These are phyloP conservation scores for Aspergillus ustus DNA, from an alignment of 2,329 filamentous ascomycete species.

Conservation along the genomic window DNA sequence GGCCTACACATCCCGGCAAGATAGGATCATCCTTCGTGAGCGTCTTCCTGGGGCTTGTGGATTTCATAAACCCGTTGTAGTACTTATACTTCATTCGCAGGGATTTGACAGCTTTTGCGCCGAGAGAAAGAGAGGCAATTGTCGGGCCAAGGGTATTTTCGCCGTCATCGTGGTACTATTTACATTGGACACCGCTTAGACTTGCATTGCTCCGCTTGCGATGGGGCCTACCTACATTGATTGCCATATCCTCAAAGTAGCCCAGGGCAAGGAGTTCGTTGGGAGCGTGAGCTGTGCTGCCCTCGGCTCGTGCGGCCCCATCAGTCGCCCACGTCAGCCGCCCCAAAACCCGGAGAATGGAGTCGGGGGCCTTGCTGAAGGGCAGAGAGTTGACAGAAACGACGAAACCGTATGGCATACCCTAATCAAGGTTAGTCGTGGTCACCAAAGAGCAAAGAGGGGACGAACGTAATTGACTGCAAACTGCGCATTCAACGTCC, in stretches of 20 bases:
- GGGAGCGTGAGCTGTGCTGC: slow-evolving; percentile 44
- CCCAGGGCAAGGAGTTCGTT: slow-evolving; percentile 62
- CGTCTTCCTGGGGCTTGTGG: slow-evolving; percentile 8
- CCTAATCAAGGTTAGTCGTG: slow-evolving; percentile 37
- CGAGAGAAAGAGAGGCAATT: slow-evolving; percentile 60
- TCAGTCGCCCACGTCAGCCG: slow-evolving; percentile 60
- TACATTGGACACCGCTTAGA: neutral
- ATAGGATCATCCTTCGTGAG: slow-evolving; percentile 36
- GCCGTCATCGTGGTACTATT: slow-evolving; percentile 63
- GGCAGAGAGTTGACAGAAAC: slow-evolving; percentile 52
- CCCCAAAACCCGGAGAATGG: slow-evolving; percentile 52
- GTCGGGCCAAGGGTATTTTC: slow-evolving; percentile 60
- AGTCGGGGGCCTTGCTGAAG: slow-evolving; percentile 47
- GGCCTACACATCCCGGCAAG: slow-evolving; percentile 35
- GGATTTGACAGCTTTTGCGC: slow-evolving; percentile 56
- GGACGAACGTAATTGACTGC: slow-evolving; percentile 52
- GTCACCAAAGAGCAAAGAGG: too few species aligned
- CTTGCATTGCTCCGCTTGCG: neutral
- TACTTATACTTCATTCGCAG: slow-evolving; percentile 61
- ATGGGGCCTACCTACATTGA: slow-evolving; percentile 45
- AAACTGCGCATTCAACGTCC: slow-evolving; percentile 52
- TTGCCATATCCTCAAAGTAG: slow-evolving; percentile 61
- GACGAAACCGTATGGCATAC: slow-evolving; percentile 65
- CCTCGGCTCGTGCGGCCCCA: slow-evolving; percentile 38
- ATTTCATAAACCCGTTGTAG: slow-evolving; percentile 35